Base-by-base conservation (phyloP, 805 yeast species). In the Sungouiozyma ichnusensis region DNA sequence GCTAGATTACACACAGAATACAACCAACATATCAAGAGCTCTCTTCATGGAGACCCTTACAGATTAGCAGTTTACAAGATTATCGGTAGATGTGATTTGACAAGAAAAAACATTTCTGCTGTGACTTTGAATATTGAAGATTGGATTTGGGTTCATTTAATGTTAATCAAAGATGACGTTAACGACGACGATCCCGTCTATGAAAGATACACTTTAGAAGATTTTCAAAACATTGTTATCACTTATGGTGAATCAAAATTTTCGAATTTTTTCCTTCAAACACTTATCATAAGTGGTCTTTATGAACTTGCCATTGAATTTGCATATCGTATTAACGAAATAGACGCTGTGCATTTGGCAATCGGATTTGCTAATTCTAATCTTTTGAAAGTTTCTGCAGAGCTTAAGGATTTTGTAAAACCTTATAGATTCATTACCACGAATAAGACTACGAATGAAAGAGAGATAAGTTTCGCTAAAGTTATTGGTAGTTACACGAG, bases 91-190 rank as follows among this genome's bases (percentile, higher is more conserved):
- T 86, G 96, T 62, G 80, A 79, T 65, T 57, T 81, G 55, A 68
- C 82, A 38, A 71, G 79, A 61, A 77, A 78, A 61, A 66, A 74
- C 48, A 65, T 88, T 52, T 77, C 94, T 32, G 60, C 78, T n/a
- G 75, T 90, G 24, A 74, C 82, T 33, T 64, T 78, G 32, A 84
- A 94, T 44, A 76, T 88, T 38, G 97, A 90, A 62, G 97, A 90
- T 64, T 90, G 97, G 97, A 62, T 90, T 39, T 90, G 98, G 98
- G 76, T 84, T 57, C 97, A 92, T 62, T 71, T 92, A 43, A 72
- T 78, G 62, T 69, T 90, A 20, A 76, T 84, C 14, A 75, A 79
- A 43, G 90, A 85, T 53, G 73, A 67, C 37, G 57, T 51, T 33
- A 43, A 35, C 36, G 69, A 63, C 15, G 69, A 66, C 20, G 75